A percentile compares a stretch with the other conserved stretches of the same genome.
phyloP scores from a whole-genome alignment of 768 basidiomycete genomes.

The Cubamyces sp. region DNA sequence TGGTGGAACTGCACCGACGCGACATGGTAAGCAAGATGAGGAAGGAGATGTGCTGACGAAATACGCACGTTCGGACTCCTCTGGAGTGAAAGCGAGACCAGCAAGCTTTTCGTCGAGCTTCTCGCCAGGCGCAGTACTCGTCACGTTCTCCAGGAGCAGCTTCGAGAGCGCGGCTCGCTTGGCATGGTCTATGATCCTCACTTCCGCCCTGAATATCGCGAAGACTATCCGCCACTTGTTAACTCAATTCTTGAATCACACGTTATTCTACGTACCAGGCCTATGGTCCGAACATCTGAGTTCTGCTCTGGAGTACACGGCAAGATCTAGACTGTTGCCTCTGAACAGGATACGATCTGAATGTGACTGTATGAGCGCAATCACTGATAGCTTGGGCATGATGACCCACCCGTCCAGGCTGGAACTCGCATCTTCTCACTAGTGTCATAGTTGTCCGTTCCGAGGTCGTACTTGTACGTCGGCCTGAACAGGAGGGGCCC shows the following conservation, averaged over 20 bases:
- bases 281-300: slow-evolving; percentile 93
- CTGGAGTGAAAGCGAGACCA: slow-evolving; percentile 51
- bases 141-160: slow-evolving; percentile 65
- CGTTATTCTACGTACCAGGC: slow-evolving; percentile 60
- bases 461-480: slow-evolving; percentile 89
- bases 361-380: background rate
- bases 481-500: slow-evolving; percentile 91
- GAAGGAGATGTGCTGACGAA: background rate
- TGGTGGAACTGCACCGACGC: slow-evolving; percentile 63
- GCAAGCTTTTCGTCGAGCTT: slow-evolving; percentile 74
- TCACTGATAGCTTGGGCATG: background rate
- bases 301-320: slow-evolving; percentile 83
- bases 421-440: slow-evolving; percentile 97
- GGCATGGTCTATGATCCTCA: slow-evolving; percentile 76
- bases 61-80: slow-evolving; percentile 48
- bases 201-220: slow-evolving; percentile 75
- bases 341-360: slow-evolving; percentile 91
- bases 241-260: background rate
- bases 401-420: slow-evolving; percentile 87
- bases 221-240: slow-evolving; percentile 59
- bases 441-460: slow-evolving; percentile 88
- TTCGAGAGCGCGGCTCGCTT: slow-evolving; percentile 75
- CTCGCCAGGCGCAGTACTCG: slow-evolving; percentile 66
- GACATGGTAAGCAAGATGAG: background rate
- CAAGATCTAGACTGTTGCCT: slow-evolving; percentile 71